Conservation (phyloP, 768 basidiomycete species). For the Chlorophyllum brunneum region DNA sequence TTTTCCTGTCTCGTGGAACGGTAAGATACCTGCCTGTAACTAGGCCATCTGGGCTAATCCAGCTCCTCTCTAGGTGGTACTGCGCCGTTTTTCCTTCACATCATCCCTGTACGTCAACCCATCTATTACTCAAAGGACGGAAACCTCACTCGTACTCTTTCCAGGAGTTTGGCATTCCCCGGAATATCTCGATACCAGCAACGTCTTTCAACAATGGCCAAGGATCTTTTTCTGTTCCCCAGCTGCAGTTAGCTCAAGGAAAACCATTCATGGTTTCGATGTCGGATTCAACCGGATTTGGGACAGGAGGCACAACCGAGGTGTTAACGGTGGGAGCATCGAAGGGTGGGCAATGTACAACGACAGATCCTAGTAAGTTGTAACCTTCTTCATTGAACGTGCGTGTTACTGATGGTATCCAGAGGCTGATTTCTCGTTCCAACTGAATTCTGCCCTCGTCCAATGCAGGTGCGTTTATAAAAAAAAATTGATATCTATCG, state of each 20-base stretch:
- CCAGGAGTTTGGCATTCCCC: constrained; percentile 52
- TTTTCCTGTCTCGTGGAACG: constrained; percentile 59
- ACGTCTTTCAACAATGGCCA: constrained; percentile 49
- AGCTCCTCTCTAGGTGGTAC: constrained; percentile 44
- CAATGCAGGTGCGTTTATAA: constrained; percentile 53
- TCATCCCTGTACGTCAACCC: constrained; percentile 46
- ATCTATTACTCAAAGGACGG: neutral
- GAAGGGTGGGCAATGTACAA: constrained; percentile 48
- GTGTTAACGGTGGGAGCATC: constrained; percentile 47
- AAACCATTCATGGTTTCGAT: constrained; percentile 52
- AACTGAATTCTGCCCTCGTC: constrained; percentile 47
- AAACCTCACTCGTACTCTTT: constrained; percentile 1
- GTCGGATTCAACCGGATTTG: constrained; percentile 72
- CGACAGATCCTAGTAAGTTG: constrained; percentile 35
- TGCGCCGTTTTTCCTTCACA: constrained; percentile 46
- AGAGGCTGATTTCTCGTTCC: constrained; percentile 43
- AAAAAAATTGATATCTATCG: constrained; percentile 7
- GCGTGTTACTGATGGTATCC: neutral
- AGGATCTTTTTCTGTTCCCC: constrained; percentile 46
- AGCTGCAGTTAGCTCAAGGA: constrained; percentile 36
- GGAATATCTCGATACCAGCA: constrained; percentile 51
- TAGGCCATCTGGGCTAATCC: constrained; percentile 8
- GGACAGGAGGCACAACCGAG: constrained; percentile 53
- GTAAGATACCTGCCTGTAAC: constrained; percentile 29
- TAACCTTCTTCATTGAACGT: neutral